phyloP scores from a whole-genome alignment of 2,329 filamentous ascomycete species.

The Tolypocladium paradoxum region DNA sequence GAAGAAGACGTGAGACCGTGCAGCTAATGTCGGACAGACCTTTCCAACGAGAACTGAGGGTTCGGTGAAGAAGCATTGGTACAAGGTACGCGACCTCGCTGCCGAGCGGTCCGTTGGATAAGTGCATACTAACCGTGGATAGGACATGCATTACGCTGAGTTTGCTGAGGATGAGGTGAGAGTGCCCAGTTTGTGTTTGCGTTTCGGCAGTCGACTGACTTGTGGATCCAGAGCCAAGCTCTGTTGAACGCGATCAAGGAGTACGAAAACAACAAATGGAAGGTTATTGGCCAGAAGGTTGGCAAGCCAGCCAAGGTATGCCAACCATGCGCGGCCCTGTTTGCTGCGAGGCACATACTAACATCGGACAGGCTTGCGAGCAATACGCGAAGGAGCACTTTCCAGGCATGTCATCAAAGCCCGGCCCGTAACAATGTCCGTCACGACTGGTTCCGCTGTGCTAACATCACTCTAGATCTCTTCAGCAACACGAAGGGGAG shows the following conservation, averaged over 20 bases:
- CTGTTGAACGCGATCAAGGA: constrained; percentile 93
- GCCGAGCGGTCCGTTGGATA: not conserved
- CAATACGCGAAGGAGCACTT: constrained; percentile 98
- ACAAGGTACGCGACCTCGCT: constrained; percentile 55
- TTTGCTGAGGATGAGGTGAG: constrained; percentile 93
- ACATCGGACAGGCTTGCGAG: constrained; percentile 33
- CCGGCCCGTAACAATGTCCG: constrained; percentile 11
- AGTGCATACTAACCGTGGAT: not conserved
- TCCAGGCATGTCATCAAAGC: constrained; percentile 32
- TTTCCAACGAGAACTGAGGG: constrained; percentile 92
- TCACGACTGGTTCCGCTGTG: constrained; percentile 10
- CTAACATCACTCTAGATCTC: constrained; percentile 25
- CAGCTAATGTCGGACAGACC: constrained; percentile 40
- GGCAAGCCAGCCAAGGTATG: constrained; percentile 83
- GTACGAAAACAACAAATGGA: constrained; percentile 98
- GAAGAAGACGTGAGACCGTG: not conserved
- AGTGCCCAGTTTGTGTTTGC: constrained; percentile 5
- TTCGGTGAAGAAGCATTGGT: constrained; percentile 99
- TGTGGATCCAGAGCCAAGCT: constrained; percentile 51
- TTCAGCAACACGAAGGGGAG: constrained; percentile 26
- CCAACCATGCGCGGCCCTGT: not conserved
- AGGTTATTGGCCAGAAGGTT: constrained; percentile 90
- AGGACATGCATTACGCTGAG: constrained; percentile 99
- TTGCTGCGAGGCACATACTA: not conserved
- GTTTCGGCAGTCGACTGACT: constrained; percentile 8